Evolutionary conservation across 148 eudicot species (phyloP).

Genomic region (Dysphania ambrosioides): DNA sequence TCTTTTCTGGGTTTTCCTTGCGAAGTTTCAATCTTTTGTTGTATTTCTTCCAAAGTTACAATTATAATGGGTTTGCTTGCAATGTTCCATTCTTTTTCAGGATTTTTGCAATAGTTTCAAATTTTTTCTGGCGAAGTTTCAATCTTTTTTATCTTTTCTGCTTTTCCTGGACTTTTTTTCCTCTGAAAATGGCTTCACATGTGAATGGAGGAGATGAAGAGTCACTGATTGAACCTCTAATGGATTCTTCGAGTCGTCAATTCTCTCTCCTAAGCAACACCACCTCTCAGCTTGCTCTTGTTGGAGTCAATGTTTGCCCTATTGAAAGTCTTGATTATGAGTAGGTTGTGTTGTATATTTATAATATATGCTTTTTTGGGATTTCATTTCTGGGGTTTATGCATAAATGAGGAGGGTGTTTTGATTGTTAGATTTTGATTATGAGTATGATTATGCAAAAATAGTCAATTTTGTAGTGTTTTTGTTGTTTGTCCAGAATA

Average conservation of each 20-base stretch:
- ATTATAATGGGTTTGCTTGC: too few species aligned
- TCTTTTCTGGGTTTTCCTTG: too few species aligned
- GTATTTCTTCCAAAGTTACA: background rate
- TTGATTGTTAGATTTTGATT: constrained; percentile 1
- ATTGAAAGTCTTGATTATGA: constrained; percentile 86
- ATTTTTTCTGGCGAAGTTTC: too few species aligned
- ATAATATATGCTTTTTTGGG: background rate
- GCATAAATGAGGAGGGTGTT: background rate
- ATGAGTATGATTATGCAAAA: background rate
- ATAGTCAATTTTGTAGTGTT: background rate
- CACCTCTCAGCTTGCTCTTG: constrained; percentile 75
- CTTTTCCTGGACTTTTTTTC: background rate
- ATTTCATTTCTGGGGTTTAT: background rate
- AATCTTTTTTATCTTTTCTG: background rate
- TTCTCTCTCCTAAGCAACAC: constrained; percentile 38
- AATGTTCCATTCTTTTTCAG: background rate
- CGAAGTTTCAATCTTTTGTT: background rate
- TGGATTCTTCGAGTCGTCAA: constrained; percentile 21
- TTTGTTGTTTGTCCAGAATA: constrained; percentile 42
- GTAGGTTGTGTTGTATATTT: constrained; percentile 19
- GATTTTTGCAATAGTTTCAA: background rate
- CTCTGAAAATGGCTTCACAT: constrained; percentile 12
- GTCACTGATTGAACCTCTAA: constrained; percentile 26
- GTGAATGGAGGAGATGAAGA: constrained; percentile 37
- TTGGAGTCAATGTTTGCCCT: constrained; percentile 72